Evolutionary conservation across 768 basidiomycete species (phyloP).

Genomic region (Thelephora aurantiotincta): DNA sequence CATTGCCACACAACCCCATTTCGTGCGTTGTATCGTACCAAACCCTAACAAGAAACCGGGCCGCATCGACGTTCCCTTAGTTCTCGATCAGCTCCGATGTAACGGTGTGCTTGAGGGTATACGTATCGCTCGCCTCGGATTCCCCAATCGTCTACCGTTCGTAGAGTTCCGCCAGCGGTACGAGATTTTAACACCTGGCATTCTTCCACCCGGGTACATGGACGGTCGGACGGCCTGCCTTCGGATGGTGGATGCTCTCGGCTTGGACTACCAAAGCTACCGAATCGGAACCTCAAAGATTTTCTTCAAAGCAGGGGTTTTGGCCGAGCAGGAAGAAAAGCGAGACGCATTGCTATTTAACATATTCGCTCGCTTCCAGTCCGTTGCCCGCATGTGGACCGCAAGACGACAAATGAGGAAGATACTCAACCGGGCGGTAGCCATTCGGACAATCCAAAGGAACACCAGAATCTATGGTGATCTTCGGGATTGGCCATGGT

Average conservation of each 20-base stretch:
- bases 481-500: constrained; percentile 96
- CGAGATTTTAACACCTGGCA: constrained; percentile 86
- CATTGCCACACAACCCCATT: constrained; percentile 91
- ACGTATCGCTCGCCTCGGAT: constrained; percentile 91
- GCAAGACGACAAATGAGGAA: constrained; percentile 89
- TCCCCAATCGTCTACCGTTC: constrained; percentile 93
- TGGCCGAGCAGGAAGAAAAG: constrained; percentile 91
- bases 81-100: constrained; percentile 91
- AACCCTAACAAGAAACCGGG: constrained; percentile 86
- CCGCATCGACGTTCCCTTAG: constrained; percentile 83
- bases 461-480: constrained; percentile 89
- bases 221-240: constrained; percentile 91
- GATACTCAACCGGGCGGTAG: constrained; percentile 81
- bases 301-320: constrained; percentile 96
- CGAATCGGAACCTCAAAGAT: constrained; percentile 95
- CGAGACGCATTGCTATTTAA: constrained; percentile 81
- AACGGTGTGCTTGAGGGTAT: constrained; percentile 99
- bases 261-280: constrained; percentile 74
- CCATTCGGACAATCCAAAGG: constrained; percentile 83
- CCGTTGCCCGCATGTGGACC: constrained; percentile 72
- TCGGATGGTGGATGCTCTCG: constrained; percentile 79
- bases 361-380: constrained; percentile 80
- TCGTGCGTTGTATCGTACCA: constrained; percentile 96
- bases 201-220: constrained; percentile 93
- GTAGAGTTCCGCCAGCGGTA: constrained; percentile 96